These are phyloP conservation scores for Peronospora farinosa DNA, from an alignment of 352 stramenopile genomes.

Conservation along the genomic window DNA sequence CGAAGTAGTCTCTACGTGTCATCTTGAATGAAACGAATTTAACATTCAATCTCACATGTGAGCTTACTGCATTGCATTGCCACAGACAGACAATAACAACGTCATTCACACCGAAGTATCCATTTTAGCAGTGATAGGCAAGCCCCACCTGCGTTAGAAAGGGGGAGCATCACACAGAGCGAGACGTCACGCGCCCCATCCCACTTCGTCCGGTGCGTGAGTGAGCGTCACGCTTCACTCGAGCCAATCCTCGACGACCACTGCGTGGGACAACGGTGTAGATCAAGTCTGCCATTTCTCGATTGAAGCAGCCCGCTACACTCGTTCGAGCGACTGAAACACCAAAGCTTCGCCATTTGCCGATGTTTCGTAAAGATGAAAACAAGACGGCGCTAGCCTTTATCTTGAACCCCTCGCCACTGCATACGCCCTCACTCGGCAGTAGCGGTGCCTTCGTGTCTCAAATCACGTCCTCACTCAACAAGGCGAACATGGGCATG, in stretches of 20 bases:
- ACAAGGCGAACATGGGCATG: slow-evolving; percentile 33
- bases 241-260: slow-evolving; percentile 4
- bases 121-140: slow-evolving; percentile 8
- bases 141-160: slow-evolving; percentile 13
- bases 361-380: slow-evolving; percentile 35
- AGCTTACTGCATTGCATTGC: background rate
- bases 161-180: background rate
- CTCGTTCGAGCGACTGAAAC: too few species aligned
- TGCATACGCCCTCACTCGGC: slow-evolving; percentile 11
- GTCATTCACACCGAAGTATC: background rate
- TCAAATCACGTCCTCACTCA: slow-evolving; percentile 42
- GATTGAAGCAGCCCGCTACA: too few species aligned
- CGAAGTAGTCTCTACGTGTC: background rate
- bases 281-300: too few species aligned
- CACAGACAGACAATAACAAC: background rate
- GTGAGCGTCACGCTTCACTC: slow-evolving; percentile 19
- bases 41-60: background rate
- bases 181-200: slow-evolving; percentile 17
- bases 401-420: slow-evolving; percentile 60
- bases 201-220: slow-evolving; percentile 11
- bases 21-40: background rate
- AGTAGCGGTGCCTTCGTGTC: slow-evolving; percentile 22
- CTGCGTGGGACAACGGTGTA: background rate
- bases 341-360: background rate
- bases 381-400: slow-evolving; percentile 60